A percentile compares a stretch with the other conserved stretches of the same genome.
phyloP scores from a whole-genome alignment of 805 yeast species.

The Cyberlindnera lachancei region DNA sequence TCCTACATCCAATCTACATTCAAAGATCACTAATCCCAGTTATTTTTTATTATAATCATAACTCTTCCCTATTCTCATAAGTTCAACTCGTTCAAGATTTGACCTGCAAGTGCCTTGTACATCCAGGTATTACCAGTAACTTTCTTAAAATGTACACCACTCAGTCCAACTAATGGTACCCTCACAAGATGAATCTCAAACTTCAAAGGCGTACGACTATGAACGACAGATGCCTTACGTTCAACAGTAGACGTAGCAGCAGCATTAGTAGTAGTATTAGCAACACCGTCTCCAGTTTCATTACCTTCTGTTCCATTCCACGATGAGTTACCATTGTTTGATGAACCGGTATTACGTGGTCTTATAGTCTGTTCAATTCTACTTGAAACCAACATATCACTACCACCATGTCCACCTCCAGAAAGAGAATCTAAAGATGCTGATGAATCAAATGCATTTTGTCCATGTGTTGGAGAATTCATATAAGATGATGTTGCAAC shows the following conservation, averaged over 20 bases:
- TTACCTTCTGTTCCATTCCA: background rate
- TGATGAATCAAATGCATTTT: conserved; percentile 32
- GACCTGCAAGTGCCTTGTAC: conserved; percentile 85
- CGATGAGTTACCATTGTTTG: background rate
- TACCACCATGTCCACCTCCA: conserved; percentile 35
- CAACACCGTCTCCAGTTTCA: conserved; percentile 3
- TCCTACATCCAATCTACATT: too few species aligned
- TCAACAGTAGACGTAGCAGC: background rate
- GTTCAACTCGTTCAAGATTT: conserved; percentile 42
- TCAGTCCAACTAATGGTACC: conserved; percentile 82
- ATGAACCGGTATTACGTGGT: conserved; percentile 3
- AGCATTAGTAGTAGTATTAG: background rate
- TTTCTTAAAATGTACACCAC: conserved; percentile 93
- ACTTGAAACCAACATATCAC: conserved; percentile 51
- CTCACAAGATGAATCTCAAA: conserved; percentile 90
- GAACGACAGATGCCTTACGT: conserved; percentile 4
- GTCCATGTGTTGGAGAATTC: conserved; percentile 26
- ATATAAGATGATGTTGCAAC: conserved; percentile 30
- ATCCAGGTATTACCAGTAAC: conserved; percentile 92
- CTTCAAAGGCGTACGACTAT: conserved; percentile 57
- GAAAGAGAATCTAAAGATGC: conserved; percentile 58
- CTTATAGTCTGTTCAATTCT: conserved; percentile 41
- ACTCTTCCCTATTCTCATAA: conserved; percentile 6
- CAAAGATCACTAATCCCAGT: too few species aligned
- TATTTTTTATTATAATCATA: background rate